A percentile compares a stretch with the other conserved stretches of the same genome.
These are phyloP conservation scores for Theobroma grandiflorum DNA, from an alignment of 441 rosid genomes.

Conservation along the genomic window DNA sequence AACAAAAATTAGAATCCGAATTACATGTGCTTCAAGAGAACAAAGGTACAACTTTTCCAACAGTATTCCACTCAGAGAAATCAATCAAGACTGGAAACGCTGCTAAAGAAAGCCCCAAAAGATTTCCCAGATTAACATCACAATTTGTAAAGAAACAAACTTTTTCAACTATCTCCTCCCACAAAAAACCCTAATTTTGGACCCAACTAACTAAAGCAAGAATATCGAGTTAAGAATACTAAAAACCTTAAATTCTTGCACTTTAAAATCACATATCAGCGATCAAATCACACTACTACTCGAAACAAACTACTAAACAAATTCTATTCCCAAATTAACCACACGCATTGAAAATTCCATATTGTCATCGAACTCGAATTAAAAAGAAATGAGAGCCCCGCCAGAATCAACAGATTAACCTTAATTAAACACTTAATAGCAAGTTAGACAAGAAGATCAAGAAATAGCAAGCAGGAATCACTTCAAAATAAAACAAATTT, in stretches of 20 bases:
- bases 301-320: constrained; percentile 25
- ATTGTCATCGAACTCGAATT: constrained; percentile 31
- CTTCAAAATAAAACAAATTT: not conserved
- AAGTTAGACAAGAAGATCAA: constrained; percentile 39
- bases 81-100: constrained; percentile 17
- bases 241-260: constrained; percentile 21
- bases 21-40: constrained; percentile 3
- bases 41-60: constrained; percentile 15
- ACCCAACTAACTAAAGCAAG: constrained; percentile 13
- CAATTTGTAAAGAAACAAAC: not conserved
- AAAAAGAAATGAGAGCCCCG: constrained; percentile 15
- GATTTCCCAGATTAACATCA: constrained; percentile 3
- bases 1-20: constrained; percentile 23
- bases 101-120: not conserved
- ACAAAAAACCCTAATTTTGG: constrained; percentile 39
- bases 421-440: constrained; percentile 27
- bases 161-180: not conserved
- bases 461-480: not conserved
- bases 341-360: constrained; percentile 23
- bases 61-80: constrained; percentile 11
- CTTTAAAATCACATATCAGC: constrained; percentile 1
- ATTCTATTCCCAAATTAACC: constrained; percentile 30
- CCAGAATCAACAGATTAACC: constrained; percentile 22
- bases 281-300: constrained; percentile 13
- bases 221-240: not conserved